Evolutionary conservation across 1,284 basidiomycete genomes (phyloP).

Genomic region (Irpex sp.): DNA sequence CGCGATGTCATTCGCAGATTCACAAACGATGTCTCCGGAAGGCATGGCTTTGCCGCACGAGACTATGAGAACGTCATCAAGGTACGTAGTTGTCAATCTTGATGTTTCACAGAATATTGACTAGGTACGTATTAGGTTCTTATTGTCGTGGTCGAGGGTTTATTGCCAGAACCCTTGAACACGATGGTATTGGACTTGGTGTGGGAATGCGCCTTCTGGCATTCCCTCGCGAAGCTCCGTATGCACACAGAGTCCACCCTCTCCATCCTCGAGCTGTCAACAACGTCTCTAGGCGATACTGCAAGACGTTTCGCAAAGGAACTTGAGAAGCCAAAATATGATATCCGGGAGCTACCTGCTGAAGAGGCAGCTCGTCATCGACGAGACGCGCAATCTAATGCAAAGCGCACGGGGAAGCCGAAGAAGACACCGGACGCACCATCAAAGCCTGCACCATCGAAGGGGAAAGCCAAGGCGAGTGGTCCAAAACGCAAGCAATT

Average conservation of each 20-base stretch:
- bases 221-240: conserved; percentile 29
- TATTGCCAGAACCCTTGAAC: conserved; percentile 22
- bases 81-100: conserved; percentile 11
- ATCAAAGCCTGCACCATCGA: not conserved
- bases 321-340: conserved; percentile 9
- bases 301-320: conserved; percentile 19
- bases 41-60: conserved; percentile 26
- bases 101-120: not conserved
- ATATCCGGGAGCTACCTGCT: conserved; percentile 24
- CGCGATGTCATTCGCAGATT: conserved; percentile 25
- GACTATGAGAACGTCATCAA: conserved; percentile 30
- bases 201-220: conserved; percentile 26
- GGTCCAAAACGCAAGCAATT: conserved; percentile 5
- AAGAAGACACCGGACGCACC: not conserved
- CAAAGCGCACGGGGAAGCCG: not conserved
- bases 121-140: conserved; percentile 19
- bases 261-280: conserved; percentile 12
- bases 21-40: conserved; percentile 19
- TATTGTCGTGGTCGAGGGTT: conserved; percentile 27
- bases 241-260: conserved; percentile 25
- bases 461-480: not conserved
- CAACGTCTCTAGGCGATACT: conserved; percentile 15
- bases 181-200: conserved; percentile 21
- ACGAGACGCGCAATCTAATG: conserved; percentile 2
- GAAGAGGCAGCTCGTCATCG: conserved; percentile 21